phyloP scores from a whole-genome alignment of 1,284 basidiomycete species.

The Cerrena zonata region DNA sequence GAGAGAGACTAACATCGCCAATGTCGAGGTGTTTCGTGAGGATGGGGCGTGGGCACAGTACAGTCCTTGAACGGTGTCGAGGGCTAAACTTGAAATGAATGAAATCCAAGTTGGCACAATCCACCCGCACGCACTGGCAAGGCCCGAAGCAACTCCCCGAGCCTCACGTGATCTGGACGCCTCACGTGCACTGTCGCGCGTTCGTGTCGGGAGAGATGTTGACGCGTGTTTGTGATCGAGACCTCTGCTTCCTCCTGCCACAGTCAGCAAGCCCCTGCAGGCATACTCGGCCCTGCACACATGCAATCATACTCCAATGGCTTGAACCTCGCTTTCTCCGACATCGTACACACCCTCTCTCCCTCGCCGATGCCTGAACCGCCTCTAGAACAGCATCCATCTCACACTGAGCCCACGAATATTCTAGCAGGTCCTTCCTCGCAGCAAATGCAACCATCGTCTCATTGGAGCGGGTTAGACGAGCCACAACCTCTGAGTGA shows the following conservation, averaged over 20 bases:
- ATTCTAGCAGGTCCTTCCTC: constrained; percentile 1
- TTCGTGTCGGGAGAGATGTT: constrained; percentile 5
- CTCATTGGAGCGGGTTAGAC: background rate
- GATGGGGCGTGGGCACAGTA: background rate
- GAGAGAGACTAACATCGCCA: background rate
- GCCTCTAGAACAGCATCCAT: constrained; percentile 7
- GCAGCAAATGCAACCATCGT: constrained; percentile 5
- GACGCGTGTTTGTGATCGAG: constrained; percentile 7
- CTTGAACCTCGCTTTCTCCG: constrained; percentile 31
- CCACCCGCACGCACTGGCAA: too few species aligned
- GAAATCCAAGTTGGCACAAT: too few species aligned
- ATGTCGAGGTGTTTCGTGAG: background rate
- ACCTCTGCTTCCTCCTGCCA: background rate
- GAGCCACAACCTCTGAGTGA: background rate
- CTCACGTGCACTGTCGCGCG: constrained; percentile 7
- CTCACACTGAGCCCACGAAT: background rate
- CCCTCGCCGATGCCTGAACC: constrained; percentile 31
- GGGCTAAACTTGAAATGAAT: background rate
- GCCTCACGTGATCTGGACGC: background rate
- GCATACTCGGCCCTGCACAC: background rate
- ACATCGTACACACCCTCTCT: constrained; percentile 38
- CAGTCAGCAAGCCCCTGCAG: background rate
- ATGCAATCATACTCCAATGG: constrained; percentile 5
- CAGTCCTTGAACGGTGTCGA: background rate
- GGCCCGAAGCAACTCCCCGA: too few species aligned